phyloP scores from a whole-genome alignment of 2,329 filamentous ascomycete species.

The Botryotinia narcissicola region DNA sequence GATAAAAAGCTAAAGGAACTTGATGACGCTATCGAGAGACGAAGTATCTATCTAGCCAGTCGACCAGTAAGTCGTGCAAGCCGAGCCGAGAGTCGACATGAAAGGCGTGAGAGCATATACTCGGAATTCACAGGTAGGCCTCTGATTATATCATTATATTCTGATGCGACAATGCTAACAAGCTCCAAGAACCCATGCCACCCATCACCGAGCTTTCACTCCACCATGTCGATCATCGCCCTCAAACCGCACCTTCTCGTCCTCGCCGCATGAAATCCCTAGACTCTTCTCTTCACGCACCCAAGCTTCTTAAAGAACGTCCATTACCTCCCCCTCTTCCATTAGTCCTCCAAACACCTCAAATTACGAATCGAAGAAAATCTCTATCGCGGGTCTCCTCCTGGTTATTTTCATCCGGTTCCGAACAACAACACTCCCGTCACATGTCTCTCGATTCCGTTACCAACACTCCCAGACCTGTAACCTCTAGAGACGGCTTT shows the following conservation, averaged over 20 bases:
- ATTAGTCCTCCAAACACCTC: slow-evolving; percentile 49
- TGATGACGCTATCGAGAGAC: slow-evolving; percentile 54
- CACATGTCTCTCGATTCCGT: slow-evolving; percentile 49
- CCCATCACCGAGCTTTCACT: slow-evolving; percentile 45
- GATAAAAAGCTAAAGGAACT: slow-evolving; percentile 59
- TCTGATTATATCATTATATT: not conserved
- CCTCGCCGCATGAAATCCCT: slow-evolving; percentile 20
- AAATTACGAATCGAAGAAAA: slow-evolving; percentile 64
- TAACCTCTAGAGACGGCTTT: slow-evolving; percentile 54
- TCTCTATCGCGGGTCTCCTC: slow-evolving; percentile 61
- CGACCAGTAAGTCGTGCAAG: slow-evolving; percentile 35
- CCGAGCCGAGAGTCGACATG: slow-evolving; percentile 29
- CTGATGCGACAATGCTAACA: slow-evolving; percentile 20
- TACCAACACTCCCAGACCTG: slow-evolving; percentile 54
- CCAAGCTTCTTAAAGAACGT: slow-evolving; percentile 23
- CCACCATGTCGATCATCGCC: slow-evolving; percentile 38
- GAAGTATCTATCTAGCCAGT: slow-evolving; percentile 49
- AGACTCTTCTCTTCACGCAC: slow-evolving; percentile 3
- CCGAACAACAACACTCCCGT: slow-evolving; percentile 35
- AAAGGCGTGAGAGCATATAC: slow-evolving; percentile 29
- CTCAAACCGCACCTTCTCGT: slow-evolving; percentile 20
- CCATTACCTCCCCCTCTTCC: slow-evolving; percentile 51
- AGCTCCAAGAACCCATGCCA: slow-evolving; percentile 50
- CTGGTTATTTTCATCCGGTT: slow-evolving; percentile 51
- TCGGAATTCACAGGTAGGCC: slow-evolving; percentile 31